Base-by-base conservation (phyloP, 345 rosid species). In the Populus deltoides region DNA sequence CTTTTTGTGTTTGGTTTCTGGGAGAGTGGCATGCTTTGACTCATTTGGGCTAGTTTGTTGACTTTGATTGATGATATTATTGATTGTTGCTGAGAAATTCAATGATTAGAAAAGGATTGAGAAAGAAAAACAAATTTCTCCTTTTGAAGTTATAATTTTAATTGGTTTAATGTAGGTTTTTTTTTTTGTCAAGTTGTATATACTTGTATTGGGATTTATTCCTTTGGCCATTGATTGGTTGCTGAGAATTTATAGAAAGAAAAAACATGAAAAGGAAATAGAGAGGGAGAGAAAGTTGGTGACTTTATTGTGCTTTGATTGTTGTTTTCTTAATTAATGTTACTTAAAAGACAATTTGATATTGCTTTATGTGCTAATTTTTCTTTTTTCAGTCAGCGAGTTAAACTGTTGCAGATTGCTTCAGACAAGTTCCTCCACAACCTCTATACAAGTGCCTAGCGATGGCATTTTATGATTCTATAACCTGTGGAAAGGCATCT, bases 371-470 rank as follows among this genome's bases (percentile, higher is more conserved):
- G 24, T 53, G n/a, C n/a, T 53, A 7, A 7, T 53, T 53, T 53
- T 53, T 53, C 61, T 53, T 7, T 47, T 53, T 53, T 1, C 22
- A 53, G 61, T 53, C 61, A 6, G 22, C 20, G 8, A 20, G 25
- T 20, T 53, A 53, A 53, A 53, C 22, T 53, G 9, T 75, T 35
- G 81, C 78, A 55, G 89, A 74, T 70, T 68, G 77, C 53, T 79
- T 67, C 20, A 55, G 39, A 66, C 90, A 92, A 76, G 92, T 89
- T 69, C 90, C 87, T 39, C 29, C 45, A 1, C 79, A 81, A 69
- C 94, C 97, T 75, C 72, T 92, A 70, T 84, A 81, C 88, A 86
- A 81, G 81, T 77, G 79, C 69, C 81, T 92, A 4, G 90, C 89
- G 45, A 83, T 77, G 13, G 88, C 84, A 29, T 31, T 92, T 63